Conservation (phyloP, 1,284 basidiomycete genomes). For the Boletus hoseneyae region DNA sequence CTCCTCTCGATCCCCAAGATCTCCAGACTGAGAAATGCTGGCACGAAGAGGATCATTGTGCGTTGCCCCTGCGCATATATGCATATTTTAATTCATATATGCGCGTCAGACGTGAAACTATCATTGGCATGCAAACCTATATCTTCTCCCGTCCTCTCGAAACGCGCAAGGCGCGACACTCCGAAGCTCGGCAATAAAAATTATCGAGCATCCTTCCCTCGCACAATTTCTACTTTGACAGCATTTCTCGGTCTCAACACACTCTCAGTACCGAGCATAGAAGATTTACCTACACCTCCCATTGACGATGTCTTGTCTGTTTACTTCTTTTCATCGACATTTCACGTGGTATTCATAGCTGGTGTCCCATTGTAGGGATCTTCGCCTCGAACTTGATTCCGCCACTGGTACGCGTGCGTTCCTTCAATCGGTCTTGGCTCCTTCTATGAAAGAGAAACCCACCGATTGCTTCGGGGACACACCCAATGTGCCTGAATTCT, state of each 20-base stretch:
- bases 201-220: constrained; percentile 26
- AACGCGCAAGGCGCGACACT: constrained; percentile 37
- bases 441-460: neutral
- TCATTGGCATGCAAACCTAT: constrained; percentile 31
- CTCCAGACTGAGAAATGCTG: constrained; percentile 36
- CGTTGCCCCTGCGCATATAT: constrained; percentile 17
- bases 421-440: constrained; percentile 16
- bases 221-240: constrained; percentile 22
- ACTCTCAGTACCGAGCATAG: constrained; percentile 23
- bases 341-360: neutral
- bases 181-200: constrained; percentile 29
- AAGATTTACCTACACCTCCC: constrained; percentile 23
- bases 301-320: constrained; percentile 35
- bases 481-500: constrained; percentile 33
- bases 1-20: constrained; percentile 19
- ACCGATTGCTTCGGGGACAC: constrained; percentile 3
- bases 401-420: constrained; percentile 24
- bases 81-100: constrained; percentile 13
- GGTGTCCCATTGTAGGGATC: constrained; percentile 28
- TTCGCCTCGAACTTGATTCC: constrained; percentile 33
- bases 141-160: constrained; percentile 41
- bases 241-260: constrained; percentile 14
- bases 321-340: neutral
- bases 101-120: constrained; percentile 22
- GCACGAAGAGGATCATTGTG: constrained; percentile 33